Conservation (phyloP, 495 filamentous ascomycete genomes). For the Mytilinidion resinicola region DNA sequence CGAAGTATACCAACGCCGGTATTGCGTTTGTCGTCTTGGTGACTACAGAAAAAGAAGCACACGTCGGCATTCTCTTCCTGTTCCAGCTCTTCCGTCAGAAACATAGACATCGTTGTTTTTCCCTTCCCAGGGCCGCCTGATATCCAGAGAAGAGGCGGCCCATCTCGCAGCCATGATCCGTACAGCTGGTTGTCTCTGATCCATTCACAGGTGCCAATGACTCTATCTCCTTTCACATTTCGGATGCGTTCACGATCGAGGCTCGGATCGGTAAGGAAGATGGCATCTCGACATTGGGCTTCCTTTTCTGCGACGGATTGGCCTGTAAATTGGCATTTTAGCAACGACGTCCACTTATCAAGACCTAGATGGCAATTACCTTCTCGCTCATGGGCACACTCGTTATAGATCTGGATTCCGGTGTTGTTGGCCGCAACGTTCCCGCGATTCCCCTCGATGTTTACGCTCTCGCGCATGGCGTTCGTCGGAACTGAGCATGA, state of each 20-base stretch:
- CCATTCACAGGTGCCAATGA: slow-evolving; percentile 46
- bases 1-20: slow-evolving; percentile 39
- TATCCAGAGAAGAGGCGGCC: slow-evolving; percentile 40
- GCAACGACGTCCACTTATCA: too few species aligned
- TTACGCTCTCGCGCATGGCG: too few species aligned
- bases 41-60: slow-evolving; percentile 43
- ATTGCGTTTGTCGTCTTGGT: slow-evolving; percentile 43
- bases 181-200: slow-evolving; percentile 37
- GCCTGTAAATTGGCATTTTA: too few species aligned
- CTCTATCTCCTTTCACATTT: slow-evolving; percentile 20
- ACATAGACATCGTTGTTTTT: slow-evolving; percentile 47
- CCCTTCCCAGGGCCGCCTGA: slow-evolving; percentile 46
- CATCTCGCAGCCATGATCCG: slow-evolving; percentile 36
- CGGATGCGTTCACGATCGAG: slow-evolving; percentile 9
- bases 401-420: too few species aligned
- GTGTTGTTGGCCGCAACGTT: too few species aligned
- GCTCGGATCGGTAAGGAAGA: slow-evolving; percentile 1
- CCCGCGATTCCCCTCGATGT: too few species aligned
- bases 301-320: too few species aligned
- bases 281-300: neutral
- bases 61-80: slow-evolving; percentile 19
- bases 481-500: too few species aligned
- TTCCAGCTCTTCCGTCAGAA: slow-evolving; percentile 41
- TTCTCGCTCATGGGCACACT: too few species aligned
- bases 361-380: too few species aligned